phyloP scores from a whole-genome alignment of 306 rosid genomes.

The Rosa chinensis region DNA sequence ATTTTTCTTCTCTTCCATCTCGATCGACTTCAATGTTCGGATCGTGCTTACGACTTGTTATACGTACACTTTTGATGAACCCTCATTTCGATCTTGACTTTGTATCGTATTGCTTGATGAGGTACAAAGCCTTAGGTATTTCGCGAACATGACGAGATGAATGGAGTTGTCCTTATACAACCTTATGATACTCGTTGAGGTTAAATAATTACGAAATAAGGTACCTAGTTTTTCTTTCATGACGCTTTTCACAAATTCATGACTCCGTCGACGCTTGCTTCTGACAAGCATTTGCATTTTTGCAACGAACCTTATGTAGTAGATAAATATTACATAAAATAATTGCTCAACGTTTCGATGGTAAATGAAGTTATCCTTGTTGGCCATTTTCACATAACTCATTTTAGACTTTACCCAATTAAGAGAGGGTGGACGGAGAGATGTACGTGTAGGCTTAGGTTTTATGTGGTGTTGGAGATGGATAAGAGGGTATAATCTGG shows the following conservation, averaged over 20 bases:
- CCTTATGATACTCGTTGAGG: too few relatives aligned
- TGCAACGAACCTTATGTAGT: not conserved
- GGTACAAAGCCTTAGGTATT: too few relatives aligned
- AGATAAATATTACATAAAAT: too few relatives aligned
- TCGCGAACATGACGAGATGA: too few relatives aligned
- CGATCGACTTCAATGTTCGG: too few relatives aligned
- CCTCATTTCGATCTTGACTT: too few relatives aligned
- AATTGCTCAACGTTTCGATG: not conserved
- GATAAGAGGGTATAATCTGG: constrained; percentile 13
- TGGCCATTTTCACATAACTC: constrained; percentile 2
- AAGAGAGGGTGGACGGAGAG: not conserved
- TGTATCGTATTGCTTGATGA: too few relatives aligned
- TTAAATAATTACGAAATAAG: too few relatives aligned
- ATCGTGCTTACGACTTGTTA: too few relatives aligned
- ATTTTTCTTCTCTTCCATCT: too few relatives aligned
- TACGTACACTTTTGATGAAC: too few relatives aligned
- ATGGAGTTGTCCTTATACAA: too few relatives aligned
- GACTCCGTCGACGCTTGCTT: not conserved
- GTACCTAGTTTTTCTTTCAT: not conserved
- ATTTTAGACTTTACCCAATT: not conserved
- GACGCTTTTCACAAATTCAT: not conserved
- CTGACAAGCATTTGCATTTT: not conserved
- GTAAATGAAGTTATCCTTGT: not conserved
- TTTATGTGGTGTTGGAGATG: not conserved
- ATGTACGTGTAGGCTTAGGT: not conserved